Conservation (phyloP, 345 rosid species). For the Salix suchowensis region DNA sequence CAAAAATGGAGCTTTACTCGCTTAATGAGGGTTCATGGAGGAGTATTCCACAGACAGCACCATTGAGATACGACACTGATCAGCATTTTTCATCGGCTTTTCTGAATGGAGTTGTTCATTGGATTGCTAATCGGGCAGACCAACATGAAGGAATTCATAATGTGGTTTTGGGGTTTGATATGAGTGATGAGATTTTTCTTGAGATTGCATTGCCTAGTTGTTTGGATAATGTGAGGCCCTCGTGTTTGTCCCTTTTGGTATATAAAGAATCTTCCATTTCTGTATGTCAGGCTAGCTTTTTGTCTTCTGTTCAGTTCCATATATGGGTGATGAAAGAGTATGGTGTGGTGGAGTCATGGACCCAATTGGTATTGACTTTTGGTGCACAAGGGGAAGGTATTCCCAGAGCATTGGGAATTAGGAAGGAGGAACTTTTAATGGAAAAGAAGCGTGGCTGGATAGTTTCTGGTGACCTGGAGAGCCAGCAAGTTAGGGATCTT, state of each 20-base stretch:
- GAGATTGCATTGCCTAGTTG: not conserved
- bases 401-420: not conserved
- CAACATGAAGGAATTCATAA: not conserved
- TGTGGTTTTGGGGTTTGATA: not conserved
- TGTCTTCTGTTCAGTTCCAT: not conserved
- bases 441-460: not conserved
- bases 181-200: not conserved
- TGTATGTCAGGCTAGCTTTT: not conserved
- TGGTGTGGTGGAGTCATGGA: not conserved
- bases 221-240: not conserved
- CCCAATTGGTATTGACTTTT: not conserved
- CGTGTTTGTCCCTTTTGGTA: not conserved
- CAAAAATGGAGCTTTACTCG: not conserved
- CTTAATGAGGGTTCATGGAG: not conserved
- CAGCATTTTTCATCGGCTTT: not conserved
- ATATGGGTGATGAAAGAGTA: slow-evolving; percentile 7
- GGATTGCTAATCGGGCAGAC: not conserved
- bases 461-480: not conserved
- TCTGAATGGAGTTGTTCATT: not conserved
- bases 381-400: not conserved
- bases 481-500: not conserved
- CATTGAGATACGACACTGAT: not conserved
- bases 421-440: not conserved
- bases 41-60: not conserved
- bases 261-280: not conserved